Percentiles rank a stretch among this genome's conserved stretches.
Evolutionary conservation across 768 basidiomycete genomes (phyloP).

Genomic region (Boletus fagicola): DNA sequence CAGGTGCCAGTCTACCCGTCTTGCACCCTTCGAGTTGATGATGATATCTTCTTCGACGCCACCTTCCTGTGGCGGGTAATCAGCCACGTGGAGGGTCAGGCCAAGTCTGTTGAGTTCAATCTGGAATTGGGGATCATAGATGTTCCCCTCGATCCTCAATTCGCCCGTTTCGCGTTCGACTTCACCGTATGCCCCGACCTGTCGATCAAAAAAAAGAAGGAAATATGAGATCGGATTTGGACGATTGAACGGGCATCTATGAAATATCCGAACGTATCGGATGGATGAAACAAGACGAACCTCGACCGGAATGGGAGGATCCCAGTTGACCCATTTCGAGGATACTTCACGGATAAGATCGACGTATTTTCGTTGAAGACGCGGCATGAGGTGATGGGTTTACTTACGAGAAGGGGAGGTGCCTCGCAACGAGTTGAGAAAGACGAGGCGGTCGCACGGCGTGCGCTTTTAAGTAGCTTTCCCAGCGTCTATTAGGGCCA

Average conservation of each 20-base stretch:
- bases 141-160: constrained; percentile 32
- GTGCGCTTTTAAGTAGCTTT: neutral
- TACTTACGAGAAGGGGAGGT: neutral
- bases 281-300: constrained; percentile 16
- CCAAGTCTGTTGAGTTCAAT: constrained; percentile 10
- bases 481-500: constrained; percentile 4
- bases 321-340: constrained; percentile 41
- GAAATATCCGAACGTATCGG: too few relatives aligned
- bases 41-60: constrained; percentile 24
- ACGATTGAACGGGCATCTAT: neutral
- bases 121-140: constrained; percentile 28
- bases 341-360: constrained; percentile 33
- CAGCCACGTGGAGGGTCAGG: neutral
- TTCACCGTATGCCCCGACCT: constrained; percentile 38
- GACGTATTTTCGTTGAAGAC: constrained; percentile 32
- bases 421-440: neutral
- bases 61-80: constrained; percentile 14
- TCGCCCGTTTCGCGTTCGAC: constrained; percentile 32
- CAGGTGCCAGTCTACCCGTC: constrained; percentile 4
- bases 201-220: neutral
- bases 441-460: neutral
- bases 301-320: constrained; percentile 34
- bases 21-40: constrained; percentile 27
- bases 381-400: constrained; percentile 1
- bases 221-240: neutral